Evolutionary conservation across 306 rosid genomes (phyloP).

Genomic region (Senna tora): DNA sequence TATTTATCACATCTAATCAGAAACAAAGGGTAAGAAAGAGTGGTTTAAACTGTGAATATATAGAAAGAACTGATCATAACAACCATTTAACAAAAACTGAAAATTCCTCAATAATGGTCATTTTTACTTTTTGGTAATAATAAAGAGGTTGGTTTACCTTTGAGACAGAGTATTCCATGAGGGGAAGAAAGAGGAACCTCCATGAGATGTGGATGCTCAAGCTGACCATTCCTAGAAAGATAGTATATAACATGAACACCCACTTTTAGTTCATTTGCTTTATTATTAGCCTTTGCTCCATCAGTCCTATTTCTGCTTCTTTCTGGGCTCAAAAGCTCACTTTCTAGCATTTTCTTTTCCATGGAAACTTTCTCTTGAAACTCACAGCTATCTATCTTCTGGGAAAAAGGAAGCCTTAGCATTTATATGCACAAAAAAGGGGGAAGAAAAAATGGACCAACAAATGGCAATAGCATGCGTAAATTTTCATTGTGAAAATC

Average conservation of each 20-base stretch:
- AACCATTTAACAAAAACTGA: neutral
- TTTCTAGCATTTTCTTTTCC: slow-evolving; percentile 38
- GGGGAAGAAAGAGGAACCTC: slow-evolving; percentile 66
- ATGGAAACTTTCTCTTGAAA: slow-evolving; percentile 31
- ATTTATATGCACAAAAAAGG: no score
- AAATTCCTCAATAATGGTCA: neutral
- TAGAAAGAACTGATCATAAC: slow-evolving; percentile 27
- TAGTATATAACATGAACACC: slow-evolving; percentile 61
- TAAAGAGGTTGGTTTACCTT: slow-evolving; percentile 51
- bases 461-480: slow-evolving; percentile 35
- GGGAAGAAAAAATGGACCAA: no score
- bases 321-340: no score
- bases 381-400: slow-evolving; percentile 38
- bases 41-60: slow-evolving; percentile 28
- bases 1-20: slow-evolving; percentile 61
- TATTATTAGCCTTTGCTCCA: no score
- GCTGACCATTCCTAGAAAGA: slow-evolving; percentile 63
- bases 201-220: slow-evolving; percentile 81
- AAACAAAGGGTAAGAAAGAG: neutral
- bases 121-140: neutral
- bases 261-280: no score
- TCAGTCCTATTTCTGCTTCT: no score
- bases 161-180: slow-evolving; percentile 46
- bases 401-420: neutral
- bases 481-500: neutral